A percentile compares a stretch with the other conserved stretches of the same genome.
Evolutionary conservation across 202 grass and related monocot species (phyloP).

Genomic region (Saccharum hybrid): DNA sequence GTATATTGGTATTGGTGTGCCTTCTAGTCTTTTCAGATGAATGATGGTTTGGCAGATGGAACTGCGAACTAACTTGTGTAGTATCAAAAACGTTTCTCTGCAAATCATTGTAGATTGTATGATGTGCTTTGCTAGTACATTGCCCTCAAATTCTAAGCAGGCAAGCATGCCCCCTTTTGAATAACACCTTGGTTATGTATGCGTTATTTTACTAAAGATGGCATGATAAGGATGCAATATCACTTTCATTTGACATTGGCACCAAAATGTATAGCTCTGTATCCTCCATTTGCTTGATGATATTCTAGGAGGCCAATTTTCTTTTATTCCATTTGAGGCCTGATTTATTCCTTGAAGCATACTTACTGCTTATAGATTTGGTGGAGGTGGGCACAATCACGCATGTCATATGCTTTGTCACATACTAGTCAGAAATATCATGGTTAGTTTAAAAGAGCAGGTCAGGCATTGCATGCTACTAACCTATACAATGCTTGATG

Average conservation of each 20-base stretch:
- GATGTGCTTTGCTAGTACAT: not conserved
- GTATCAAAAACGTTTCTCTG: not conserved
- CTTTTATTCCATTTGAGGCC: not conserved
- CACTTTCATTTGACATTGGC: not conserved
- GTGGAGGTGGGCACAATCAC: not conserved
- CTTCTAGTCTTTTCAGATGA: not conserved
- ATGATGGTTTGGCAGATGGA: not conserved
- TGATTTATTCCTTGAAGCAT: constrained; percentile 21
- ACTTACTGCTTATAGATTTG: constrained; percentile 32
- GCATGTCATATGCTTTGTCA: constrained; percentile 11
- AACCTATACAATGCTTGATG: not conserved
- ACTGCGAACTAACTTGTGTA: not conserved
- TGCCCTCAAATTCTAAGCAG: too few relatives aligned
- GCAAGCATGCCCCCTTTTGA: not conserved
- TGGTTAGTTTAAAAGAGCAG: not conserved
- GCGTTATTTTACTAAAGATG: not conserved
- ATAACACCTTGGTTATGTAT: not conserved
- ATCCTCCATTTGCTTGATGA: not conserved
- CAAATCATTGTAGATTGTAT: not conserved
- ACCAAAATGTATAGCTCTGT: not conserved
- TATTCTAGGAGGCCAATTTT: constrained; percentile 10
- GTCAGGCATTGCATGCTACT: not conserved
- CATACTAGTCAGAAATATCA: constrained; percentile 24
- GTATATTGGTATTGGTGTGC: not conserved
- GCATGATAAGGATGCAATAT: constrained; percentile 19